These are phyloP conservation scores for Metrosideros polymorpha DNA, from an alignment of 441 rosid species.

Conservation along the genomic window DNA sequence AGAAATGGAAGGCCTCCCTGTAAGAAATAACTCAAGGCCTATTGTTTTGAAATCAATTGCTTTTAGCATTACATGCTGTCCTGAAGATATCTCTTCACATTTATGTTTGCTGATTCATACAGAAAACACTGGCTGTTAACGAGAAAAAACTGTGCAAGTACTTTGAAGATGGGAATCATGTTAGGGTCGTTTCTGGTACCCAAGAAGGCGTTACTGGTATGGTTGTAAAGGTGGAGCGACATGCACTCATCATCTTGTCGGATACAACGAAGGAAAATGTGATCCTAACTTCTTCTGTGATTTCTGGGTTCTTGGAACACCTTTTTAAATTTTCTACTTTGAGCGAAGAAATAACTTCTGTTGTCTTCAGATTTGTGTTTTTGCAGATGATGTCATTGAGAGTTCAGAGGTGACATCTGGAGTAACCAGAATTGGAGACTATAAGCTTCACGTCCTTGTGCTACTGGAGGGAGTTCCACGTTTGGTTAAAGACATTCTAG, in stretches of 20 bases:
- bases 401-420: conserved; percentile 98
- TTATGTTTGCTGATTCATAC: conserved; percentile 9
- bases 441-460: conserved; percentile 94
- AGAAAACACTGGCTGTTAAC: conserved; percentile 87
- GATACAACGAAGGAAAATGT: conserved; percentile 97
- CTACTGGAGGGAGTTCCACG: conserved; percentile 62
- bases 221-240: conserved; percentile 97
- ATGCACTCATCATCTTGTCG: conserved; percentile 80
- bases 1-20: conserved; percentile 90
- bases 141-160: conserved; percentile 91
- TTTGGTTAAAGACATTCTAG: neutral
- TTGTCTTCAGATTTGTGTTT: conserved; percentile 66
- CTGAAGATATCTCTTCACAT: neutral
- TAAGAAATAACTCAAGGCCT: conserved; percentile 28
- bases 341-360: neutral
- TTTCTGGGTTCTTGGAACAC: neutral
- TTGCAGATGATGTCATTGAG: conserved; percentile 94
- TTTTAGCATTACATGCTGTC: neutral
- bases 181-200: conserved; percentile 88
- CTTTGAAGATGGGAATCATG: conserved; percentile 97
- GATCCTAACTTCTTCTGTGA: conserved; percentile 13
- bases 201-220: conserved; percentile 96
- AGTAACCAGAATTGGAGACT: conserved; percentile 83
- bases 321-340: neutral
- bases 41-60: neutral